These are phyloP conservation scores for Cucumis cinereus DNA, from an alignment of 306 rosid genomes.

Conservation along the genomic window DNA sequence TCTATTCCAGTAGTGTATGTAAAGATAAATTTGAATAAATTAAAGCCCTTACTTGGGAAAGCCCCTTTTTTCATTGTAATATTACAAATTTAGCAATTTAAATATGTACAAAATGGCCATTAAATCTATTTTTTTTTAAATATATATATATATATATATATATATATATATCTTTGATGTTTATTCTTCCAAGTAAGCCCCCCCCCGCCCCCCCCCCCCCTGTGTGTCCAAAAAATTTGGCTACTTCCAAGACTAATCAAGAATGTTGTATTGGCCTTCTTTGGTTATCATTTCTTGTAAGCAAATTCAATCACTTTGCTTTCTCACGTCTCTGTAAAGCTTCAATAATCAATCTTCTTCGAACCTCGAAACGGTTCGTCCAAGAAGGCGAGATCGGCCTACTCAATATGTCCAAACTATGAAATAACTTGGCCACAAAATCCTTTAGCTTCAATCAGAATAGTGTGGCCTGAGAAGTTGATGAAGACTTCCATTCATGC, in stretches of 20 bases:
- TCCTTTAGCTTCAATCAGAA: not conserved
- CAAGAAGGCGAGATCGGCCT: not conserved
- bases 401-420: not conserved
- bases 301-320: not conserved
- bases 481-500: constrained; percentile 18
- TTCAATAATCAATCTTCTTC: not conserved
- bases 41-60: too few species aligned
- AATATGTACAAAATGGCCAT: too few species aligned
- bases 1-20: too few species aligned
- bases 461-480: constrained; percentile 3
- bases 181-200: constrained; percentile 3
- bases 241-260: not conserved
- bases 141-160: too few species aligned
- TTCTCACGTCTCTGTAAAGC: not conserved
- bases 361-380: not conserved
- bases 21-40: too few species aligned
- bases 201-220: too few species aligned
- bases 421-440: not conserved
- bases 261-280: not conserved
- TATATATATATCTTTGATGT: not conserved
- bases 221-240: not conserved
- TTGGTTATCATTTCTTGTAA: not conserved
- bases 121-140: too few species aligned
- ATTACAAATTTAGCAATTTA: too few species aligned
- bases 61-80: too few species aligned